phyloP scores from a whole-genome alignment of 23 red algal genomes.

The Pyropia haitanensis region DNA sequence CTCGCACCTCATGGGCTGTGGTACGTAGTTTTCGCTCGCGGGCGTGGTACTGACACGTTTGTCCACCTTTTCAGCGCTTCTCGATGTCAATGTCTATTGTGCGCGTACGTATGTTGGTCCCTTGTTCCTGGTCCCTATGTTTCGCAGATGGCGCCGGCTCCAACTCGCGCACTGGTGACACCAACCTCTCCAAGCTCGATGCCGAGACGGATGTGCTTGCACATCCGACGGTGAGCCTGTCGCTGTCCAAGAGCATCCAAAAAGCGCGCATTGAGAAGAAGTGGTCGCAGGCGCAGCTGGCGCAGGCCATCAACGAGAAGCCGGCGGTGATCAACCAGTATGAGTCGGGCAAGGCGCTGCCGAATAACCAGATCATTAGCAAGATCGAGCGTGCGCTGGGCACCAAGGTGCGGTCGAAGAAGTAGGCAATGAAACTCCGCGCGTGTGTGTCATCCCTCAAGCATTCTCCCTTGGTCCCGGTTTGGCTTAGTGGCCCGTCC shows the following conservation, averaged over 20 bases:
- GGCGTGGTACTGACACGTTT: neutral
- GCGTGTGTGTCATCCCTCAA: too few species aligned
- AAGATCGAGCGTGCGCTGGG: slow-evolving; percentile 91
- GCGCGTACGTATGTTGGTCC: neutral
- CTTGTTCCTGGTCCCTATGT: neutral
- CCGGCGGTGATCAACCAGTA: slow-evolving; percentile 87
- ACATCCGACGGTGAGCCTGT: slow-evolving; percentile 65
- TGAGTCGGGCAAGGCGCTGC: slow-evolving; percentile 80
- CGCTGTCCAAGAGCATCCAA: slow-evolving; percentile 75
- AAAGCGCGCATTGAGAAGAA: slow-evolving; percentile 75
- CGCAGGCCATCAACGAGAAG: slow-evolving; percentile 88
- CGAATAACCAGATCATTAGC: slow-evolving; percentile 56
- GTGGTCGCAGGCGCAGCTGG: slow-evolving; percentile 88
- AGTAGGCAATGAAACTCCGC: slow-evolving; percentile 9
- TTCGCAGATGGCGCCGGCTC: slow-evolving; percentile 41
- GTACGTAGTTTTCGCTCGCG: too few species aligned
- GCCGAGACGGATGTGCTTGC: slow-evolving; percentile 70
- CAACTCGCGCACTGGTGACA: slow-evolving; percentile 32
- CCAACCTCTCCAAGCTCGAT: slow-evolving; percentile 72
- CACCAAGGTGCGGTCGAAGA: slow-evolving; percentile 58
- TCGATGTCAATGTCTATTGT: neutral
- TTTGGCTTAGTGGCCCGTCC: too few species aligned
- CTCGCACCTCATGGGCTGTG: too few species aligned
- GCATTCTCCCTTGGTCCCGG: too few species aligned
- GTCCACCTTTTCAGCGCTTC: neutral